Conservation (phyloP, 192 early-diverging fungal genomes). For the Coemansia sp. region DNA sequence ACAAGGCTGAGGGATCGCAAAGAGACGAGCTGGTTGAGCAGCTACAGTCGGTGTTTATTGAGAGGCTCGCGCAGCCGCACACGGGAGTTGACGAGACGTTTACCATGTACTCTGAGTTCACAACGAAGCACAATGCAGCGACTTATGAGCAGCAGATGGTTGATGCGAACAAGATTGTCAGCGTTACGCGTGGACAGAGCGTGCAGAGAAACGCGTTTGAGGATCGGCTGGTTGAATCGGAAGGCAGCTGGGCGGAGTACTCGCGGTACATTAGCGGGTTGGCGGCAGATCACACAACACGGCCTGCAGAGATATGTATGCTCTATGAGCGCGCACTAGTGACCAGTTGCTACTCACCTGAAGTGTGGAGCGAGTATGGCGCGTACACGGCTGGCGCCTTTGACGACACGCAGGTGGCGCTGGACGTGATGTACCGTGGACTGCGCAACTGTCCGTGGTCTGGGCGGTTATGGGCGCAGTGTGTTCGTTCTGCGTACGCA, state of each 20-base stretch:
- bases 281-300: slow-evolving; percentile 6
- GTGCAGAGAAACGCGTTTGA: slow-evolving; percentile 22
- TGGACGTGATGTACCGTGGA: slow-evolving; percentile 16
- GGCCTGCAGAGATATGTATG: slow-evolving; percentile 13
- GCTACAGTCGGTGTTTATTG: slow-evolving; percentile 23
- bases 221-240: slow-evolving; percentile 14
- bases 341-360: slow-evolving; percentile 18
- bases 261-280: slow-evolving; percentile 24
- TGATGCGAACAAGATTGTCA: slow-evolving; percentile 26
- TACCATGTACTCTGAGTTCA: slow-evolving; percentile 42
- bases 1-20: not conserved
- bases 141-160: slow-evolving; percentile 45
- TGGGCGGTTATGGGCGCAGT: slow-evolving; percentile 46
- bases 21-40: slow-evolving; percentile 12
- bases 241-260: slow-evolving; percentile 20
- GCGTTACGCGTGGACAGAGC: slow-evolving; percentile 19
- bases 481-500: slow-evolving; percentile 7
- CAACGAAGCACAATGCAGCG: slow-evolving; percentile 20
- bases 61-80: slow-evolving; percentile 33
- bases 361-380: slow-evolving; percentile 39
- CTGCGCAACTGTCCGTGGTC: slow-evolving; percentile 46
- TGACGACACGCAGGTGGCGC: not conserved
- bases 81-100: slow-evolving; percentile 40
- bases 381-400: slow-evolving; percentile 5
- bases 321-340: slow-evolving; percentile 41